Evolutionary conservation across 331 rosid species (phyloP).

Genomic region (Pyracantha coccinea): DNA sequence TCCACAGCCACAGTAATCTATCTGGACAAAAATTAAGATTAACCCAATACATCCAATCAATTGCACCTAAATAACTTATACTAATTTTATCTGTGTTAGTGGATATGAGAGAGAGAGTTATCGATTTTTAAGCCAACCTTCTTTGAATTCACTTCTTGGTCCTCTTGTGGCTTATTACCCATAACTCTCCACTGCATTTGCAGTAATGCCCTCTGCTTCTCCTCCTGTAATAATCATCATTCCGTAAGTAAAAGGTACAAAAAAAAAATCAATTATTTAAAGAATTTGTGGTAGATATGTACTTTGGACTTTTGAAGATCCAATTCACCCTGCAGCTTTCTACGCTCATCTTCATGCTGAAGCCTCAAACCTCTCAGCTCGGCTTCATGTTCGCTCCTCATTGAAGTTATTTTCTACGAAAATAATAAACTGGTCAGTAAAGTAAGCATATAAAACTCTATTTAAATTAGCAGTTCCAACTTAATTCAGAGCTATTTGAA

Average conservation of each 20-base stretch:
- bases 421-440: slow-evolving; percentile 1
- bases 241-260: slow-evolving; percentile 3
- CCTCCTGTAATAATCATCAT: slow-evolving; percentile 54
- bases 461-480: background rate
- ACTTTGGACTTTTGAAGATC: slow-evolving; percentile 87
- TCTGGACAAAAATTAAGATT: background rate
- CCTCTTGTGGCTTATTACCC: slow-evolving; percentile 81
- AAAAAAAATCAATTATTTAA: slow-evolving; percentile 1
- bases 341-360: slow-evolving; percentile 80
- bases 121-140: slow-evolving; percentile 39
- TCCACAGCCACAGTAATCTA: background rate
- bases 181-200: slow-evolving; percentile 98
- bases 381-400: slow-evolving; percentile 75
- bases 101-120: background rate
- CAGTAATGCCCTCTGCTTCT: slow-evolving; percentile 85
- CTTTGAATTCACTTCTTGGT: slow-evolving; percentile 80
- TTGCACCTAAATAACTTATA: background rate
- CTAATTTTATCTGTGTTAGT: background rate
- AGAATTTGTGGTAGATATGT: slow-evolving; percentile 19
- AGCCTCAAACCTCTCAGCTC: slow-evolving; percentile 62
- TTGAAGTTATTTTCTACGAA: slow-evolving; percentile 45
- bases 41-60: background rate
- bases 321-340: slow-evolving; percentile 79
- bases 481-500: slow-evolving; percentile 11
- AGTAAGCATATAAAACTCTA: background rate